Base-by-base conservation (phyloP, 768 basidiomycete species). In the Tulasnella sp. region DNA sequence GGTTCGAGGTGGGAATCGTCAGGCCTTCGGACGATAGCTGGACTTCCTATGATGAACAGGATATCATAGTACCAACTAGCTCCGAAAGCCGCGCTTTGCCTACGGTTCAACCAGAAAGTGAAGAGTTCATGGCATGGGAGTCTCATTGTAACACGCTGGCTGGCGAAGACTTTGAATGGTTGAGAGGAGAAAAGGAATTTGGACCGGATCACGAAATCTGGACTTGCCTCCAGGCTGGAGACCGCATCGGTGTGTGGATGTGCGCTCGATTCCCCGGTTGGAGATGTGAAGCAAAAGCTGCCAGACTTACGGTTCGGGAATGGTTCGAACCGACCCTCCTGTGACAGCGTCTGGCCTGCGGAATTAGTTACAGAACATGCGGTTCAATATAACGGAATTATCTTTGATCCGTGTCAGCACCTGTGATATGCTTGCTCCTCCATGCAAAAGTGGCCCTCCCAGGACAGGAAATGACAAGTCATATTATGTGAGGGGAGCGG, bases 161-260 rank as follows among this genome's bases (percentile, higher is more conserved):
- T 4, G 42, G 34, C 19, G n/a, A 7, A 31, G 39, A 34, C 0
- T 74, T 73, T 36, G 31, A 31, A 24, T 46, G 71, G 39, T 44
- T 44, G 36, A 24, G 52, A 24, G n/a, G 52, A 19, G 78, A 68
- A 48, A 56, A 39, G 1, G 44, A 36, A 8, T 48, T 79, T 58
- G 78, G 73, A 42, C 44, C 71, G 14, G 71, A 52, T 6, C 78
- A 79, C 42, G 68, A 72, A 46, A 52, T 74, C 27, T 79, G 78
- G 78, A 8, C 31, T 7, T 34, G 38, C n/a, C 34, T 79, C 5
- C 34, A 42, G 24, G 39, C 71, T 31, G 78, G 78, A 34, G 78
- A 79, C 73, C 71, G 78, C 21, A 74, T 79, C 34, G 78, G 71
- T 36, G 78, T 74, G 16, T 74, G 71, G 78, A 74, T 79, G 78